Evolutionary conservation across 2,329 filamentous ascomycete genomes (phyloP), one percentile per base, ranked within the genome.

Genomic region (Colletotrichum sp.): DNA sequence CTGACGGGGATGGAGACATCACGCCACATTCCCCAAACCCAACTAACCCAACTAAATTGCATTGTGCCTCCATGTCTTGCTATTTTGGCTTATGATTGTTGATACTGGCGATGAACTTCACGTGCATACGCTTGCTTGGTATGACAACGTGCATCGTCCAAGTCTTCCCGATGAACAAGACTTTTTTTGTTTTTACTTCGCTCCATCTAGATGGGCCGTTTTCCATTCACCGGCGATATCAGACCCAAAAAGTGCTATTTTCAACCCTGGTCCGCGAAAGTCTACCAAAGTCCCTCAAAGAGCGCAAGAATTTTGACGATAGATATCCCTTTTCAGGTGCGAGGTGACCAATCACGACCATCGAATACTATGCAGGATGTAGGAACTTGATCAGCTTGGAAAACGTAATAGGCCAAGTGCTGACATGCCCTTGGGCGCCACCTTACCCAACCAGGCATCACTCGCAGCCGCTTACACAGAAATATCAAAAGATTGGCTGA

Each of bases 201-300:
- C 0, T 44, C 9, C 39, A 44, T 44, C 39, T 0, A 44, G 39
- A 44, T 44, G 39, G 39, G 16, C 9, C 15, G 0, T 0, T 18
- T 39, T 39, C 16, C 15, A 39, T 9, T 39, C 2, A 39, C 36
- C 36, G 36, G 4, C 5, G 18, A n/a, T 44, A 18, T 44, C 18
- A 44, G 16, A 44, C 6, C 18, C 18, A 44, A 18, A n/a, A 44
- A 6, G 9, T n/a, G 18, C 9, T 9, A 10, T 44, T 10, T n/a
- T 44, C 39, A 44, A n/a, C 9, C 39, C 18, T 44, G 18, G 5
- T 44, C 8, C 18, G 9, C 18, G 18, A 44, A 49, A 21, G 44
- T 49, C 44, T 13, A 12, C 44, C n/a, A 21, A 49, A 49, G 44
- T 6, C 10, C 44, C 44, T 21, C n/a, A 4, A 12, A 21, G 44